Evolutionary conservation across 495 filamentous ascomycete genomes (phyloP).

Genomic region (Eremomyces bilateralis): DNA sequence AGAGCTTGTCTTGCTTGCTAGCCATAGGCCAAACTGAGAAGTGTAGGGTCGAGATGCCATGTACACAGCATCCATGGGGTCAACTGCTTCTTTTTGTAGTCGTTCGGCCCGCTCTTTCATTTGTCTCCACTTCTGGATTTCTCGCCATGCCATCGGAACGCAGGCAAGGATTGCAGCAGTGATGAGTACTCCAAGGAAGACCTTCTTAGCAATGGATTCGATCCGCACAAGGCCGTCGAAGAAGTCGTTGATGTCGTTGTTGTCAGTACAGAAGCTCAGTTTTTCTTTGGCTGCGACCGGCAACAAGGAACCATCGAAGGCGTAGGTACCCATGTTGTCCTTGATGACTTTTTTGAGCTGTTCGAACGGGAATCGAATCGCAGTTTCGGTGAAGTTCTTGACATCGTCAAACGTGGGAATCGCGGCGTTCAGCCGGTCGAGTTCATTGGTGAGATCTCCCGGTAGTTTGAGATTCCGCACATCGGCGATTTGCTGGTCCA

Average conservation of each 20-base stretch:
- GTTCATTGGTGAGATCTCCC: slow-evolving; percentile 33
- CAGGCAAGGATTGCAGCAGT: slow-evolving; percentile 49
- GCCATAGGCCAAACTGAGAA: slow-evolving; percentile 43
- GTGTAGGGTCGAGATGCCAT: slow-evolving; percentile 64
- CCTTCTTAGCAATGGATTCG: slow-evolving; percentile 37
- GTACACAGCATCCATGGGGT: slow-evolving; percentile 77
- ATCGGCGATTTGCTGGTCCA: slow-evolving; percentile 33
- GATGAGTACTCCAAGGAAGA: slow-evolving; percentile 50
- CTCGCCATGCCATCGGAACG: slow-evolving; percentile 54
- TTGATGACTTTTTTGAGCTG: slow-evolving; percentile 47
- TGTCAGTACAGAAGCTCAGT: slow-evolving; percentile 71
- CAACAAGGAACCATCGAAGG: slow-evolving; percentile 54
- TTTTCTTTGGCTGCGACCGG: slow-evolving; percentile 61
- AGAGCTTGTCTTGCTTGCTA: slow-evolving; percentile 44
- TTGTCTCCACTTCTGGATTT: slow-evolving; percentile 55
- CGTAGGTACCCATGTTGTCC: slow-evolving; percentile 39
- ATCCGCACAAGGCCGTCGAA: slow-evolving; percentile 48
- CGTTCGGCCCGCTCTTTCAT: slow-evolving; percentile 47
- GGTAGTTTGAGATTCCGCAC: slow-evolving; percentile 54
- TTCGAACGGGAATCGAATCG: slow-evolving; percentile 60
- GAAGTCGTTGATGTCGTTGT: slow-evolving; percentile 67
- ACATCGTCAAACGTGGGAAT: slow-evolving; percentile 71
- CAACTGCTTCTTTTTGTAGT: slow-evolving; percentile 39
- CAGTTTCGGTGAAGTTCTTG: slow-evolving; percentile 48
- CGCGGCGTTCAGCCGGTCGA: slow-evolving; percentile 46